Evolutionary conservation across 768 basidiomycete species (phyloP), one percentile per base, ranked within the genome.

Genomic region (Cystobasidium onofrii): DNA sequence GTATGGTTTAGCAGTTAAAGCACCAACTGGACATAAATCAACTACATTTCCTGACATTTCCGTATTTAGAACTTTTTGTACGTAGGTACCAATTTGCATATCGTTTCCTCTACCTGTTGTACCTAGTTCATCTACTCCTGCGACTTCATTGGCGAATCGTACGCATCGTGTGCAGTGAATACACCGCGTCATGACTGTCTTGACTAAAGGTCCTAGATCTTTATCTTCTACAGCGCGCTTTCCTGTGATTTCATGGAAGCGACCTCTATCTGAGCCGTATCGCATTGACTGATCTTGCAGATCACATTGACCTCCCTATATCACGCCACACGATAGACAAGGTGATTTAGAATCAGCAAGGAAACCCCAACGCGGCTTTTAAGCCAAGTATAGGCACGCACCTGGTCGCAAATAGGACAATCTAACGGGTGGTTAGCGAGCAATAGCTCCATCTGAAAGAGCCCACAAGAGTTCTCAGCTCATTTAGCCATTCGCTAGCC

Each of bases 101-200:
- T 95, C 93, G 81, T 99, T 98, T 62, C 96, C 96, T 74, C 95
- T 89, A 13, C 96, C 96, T 1, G 93, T 94, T 1, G 93, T 93
- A 54, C 96, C 96, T 27, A 99, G 84, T 78, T 98, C 95, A 83
- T 98, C 93, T 9, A 97, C 93, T 69, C 96, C 96, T 0, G 96
- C 96, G 55, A 98, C 95, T 81, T 99, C 96, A 83, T 98, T 99
- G 33, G 96, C 95, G 80, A 99, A 99, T 64, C 96, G 90, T 31
- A 98, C 91, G 82, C 96, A 99, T 74, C 96, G 92, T 3, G 96
- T 99, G 83, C 96, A 99, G 82, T 99, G 96, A 78, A 99, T 98
- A 83, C 96, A 98, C 44, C 96, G 88, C 83, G 91, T 96, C 95
- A 97, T 97, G 73, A 89, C 91, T 1, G 95, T 97, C 85, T 98